These are phyloP conservation scores for Neurospora pannonica DNA, from an alignment of 495 filamentous ascomycete species.

Conservation along the genomic window DNA sequence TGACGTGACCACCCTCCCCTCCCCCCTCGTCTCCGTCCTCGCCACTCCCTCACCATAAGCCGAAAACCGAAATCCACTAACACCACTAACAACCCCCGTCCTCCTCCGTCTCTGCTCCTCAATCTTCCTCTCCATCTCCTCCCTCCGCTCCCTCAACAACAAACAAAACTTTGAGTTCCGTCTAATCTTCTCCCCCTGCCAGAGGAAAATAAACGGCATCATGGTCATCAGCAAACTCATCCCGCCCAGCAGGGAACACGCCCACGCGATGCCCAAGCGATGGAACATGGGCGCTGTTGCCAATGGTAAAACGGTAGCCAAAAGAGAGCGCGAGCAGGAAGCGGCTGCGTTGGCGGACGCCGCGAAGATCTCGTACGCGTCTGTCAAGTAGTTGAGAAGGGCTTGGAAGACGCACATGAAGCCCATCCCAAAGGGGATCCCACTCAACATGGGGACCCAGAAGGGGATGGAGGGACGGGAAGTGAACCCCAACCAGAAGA, in stretches of 20 bases:
- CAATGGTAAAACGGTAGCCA: constrained; percentile 53
- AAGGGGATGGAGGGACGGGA: constrained; percentile 47
- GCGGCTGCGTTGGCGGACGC: constrained; percentile 62
- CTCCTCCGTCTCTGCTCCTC: constrained; percentile 16
- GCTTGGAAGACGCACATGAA: constrained; percentile 47
- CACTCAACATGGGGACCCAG: constrained; percentile 54
- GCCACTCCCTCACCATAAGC: background rate
- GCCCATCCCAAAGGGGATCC: constrained; percentile 59
- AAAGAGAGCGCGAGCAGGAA: constrained; percentile 47
- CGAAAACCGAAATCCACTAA: background rate
- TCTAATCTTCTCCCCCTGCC: constrained; percentile 31
- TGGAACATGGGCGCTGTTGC: constrained; percentile 31
- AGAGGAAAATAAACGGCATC: constrained; percentile 33
- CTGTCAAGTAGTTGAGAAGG: constrained; percentile 62
- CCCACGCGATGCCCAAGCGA: constrained; percentile 26
- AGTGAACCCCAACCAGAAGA: constrained; percentile 72
- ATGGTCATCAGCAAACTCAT: constrained; percentile 28
- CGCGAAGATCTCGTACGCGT: constrained; percentile 67
- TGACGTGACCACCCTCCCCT: background rate
- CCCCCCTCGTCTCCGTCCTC: background rate
- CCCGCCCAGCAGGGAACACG: constrained; percentile 29
- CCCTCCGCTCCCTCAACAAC: constrained; percentile 23
- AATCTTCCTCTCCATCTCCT: constrained; percentile 25
- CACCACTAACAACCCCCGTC: background rate
- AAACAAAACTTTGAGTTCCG: constrained; percentile 27